These are phyloP conservation scores for Rosa persica DNA, from an alignment of 306 rosid species.

Conservation along the genomic window DNA sequence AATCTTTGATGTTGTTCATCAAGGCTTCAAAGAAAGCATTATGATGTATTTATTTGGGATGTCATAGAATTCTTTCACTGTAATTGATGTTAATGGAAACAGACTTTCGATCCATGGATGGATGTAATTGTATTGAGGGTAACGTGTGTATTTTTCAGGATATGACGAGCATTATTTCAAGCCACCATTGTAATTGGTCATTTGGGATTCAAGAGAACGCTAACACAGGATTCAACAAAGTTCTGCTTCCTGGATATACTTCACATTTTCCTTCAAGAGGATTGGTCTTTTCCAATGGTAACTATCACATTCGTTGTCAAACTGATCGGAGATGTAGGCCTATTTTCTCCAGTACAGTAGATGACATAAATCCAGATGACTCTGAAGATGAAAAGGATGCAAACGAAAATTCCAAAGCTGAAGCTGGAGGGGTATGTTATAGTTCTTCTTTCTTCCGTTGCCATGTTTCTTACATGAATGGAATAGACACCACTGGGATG, in stretches of 20 bases:
- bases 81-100: not conserved
- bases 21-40: not conserved
- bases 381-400: constrained; percentile 43
- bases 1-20: not conserved
- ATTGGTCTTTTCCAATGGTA: constrained; percentile 38
- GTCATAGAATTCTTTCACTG: not conserved
- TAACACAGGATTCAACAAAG: constrained; percentile 41
- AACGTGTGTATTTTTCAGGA: constrained; percentile 28
- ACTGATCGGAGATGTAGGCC: constrained; percentile 48
- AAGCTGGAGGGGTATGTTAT: constrained; percentile 54
- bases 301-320: constrained; percentile 36
- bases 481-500: not conserved
- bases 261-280: constrained; percentile 48
- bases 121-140: not conserved
- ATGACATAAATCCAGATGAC: constrained; percentile 57
- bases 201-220: constrained; percentile 57
- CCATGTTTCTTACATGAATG: constrained; percentile 1
- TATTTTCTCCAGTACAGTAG: constrained; percentile 37
- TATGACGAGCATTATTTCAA: constrained; percentile 68
- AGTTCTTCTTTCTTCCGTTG: constrained; percentile 11
- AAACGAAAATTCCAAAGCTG: constrained; percentile 42
- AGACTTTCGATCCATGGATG: not conserved
- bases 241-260: constrained; percentile 48
- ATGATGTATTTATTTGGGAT: not conserved
- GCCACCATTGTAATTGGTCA: constrained; percentile 67